A percentile compares a stretch with the other conserved stretches of the same genome.
Evolutionary conservation across 2,329 filamentous ascomycete species (phyloP).

Genomic region (Paraphoma sp.): DNA sequence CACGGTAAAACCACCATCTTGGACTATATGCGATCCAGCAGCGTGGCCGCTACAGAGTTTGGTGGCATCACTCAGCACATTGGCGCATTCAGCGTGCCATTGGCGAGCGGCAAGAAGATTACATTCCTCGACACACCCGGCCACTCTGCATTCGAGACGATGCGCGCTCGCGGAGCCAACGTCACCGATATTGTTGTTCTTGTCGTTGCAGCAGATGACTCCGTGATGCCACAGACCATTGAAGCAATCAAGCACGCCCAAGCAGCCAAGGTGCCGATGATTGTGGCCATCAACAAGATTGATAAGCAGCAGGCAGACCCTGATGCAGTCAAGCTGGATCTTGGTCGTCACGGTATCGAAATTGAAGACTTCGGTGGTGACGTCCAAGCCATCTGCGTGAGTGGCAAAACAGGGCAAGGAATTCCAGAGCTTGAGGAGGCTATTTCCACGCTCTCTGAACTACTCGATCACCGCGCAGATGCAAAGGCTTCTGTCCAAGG

Average conservation of each 20-base stretch:
- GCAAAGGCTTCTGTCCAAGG: conserved; percentile 80
- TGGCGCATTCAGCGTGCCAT: conserved; percentile 90
- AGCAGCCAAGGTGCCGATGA: conserved; percentile 86
- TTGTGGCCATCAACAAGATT: conserved; percentile 97
- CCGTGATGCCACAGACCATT: conserved; percentile 94
- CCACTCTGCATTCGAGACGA: conserved; percentile 92
- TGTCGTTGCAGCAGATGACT: conserved; percentile 95
- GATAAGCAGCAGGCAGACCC: conserved; percentile 85
- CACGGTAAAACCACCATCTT: conserved; percentile 97
- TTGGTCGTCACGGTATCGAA: conserved; percentile 82
- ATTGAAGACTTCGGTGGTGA: conserved; percentile 96
- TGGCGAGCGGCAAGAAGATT: conserved; percentile 83
- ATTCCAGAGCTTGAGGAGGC: conserved; percentile 94
- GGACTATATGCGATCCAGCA: conserved; percentile 91
- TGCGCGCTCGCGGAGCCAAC: conserved; percentile 93
- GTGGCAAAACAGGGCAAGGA: conserved; percentile 90
- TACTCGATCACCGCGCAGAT: conserved; percentile 89
- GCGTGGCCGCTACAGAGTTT: conserved; percentile 87
- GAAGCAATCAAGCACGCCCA: conserved; percentile 96
- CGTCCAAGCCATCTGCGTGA: conserved; percentile 88
- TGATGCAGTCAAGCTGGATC: conserved; percentile 86
- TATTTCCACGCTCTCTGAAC: conserved; percentile 82
- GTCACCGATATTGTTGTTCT: conserved; percentile 97
- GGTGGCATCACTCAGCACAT: conserved; percentile 99
- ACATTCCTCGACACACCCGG: conserved; percentile 98